These are phyloP conservation scores for Metschnikowia santaceciliae DNA, from an alignment of 805 yeast genomes.

Conservation along the genomic window DNA sequence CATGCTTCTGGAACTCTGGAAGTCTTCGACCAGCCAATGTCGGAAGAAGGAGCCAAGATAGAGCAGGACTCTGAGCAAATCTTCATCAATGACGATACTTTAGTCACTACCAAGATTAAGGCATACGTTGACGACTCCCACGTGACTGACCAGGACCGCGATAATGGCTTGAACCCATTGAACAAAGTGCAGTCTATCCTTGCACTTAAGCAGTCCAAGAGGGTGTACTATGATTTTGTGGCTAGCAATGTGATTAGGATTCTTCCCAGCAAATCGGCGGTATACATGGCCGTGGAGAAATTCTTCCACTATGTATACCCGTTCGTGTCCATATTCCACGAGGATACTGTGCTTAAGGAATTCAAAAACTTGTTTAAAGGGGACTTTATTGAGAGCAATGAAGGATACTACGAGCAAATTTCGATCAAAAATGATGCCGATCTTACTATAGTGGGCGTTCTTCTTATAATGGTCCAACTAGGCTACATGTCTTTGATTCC, in stretches of 20 bases:
- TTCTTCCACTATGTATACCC: conserved; percentile 40
- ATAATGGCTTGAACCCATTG: conserved; percentile 8
- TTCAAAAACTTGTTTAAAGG: conserved; percentile 20
- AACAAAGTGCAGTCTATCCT: conserved; percentile 20
- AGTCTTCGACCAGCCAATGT: not conserved
- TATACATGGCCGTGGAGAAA: conserved; percentile 25
- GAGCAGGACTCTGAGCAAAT: conserved; percentile 13
- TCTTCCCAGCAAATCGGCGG: conserved; percentile 27
- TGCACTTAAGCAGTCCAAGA: conserved; percentile 17
- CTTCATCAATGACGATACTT: conserved; percentile 25
- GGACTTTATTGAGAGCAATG: conserved; percentile 9
- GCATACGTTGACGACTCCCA: conserved; percentile 1
- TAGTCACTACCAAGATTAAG: conserved; percentile 26
- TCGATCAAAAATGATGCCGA: conserved; percentile 29
- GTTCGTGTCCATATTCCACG: conserved; percentile 35
- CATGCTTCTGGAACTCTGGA: not conserved
- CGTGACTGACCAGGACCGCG: conserved; percentile 2
- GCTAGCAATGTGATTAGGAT: conserved; percentile 26
- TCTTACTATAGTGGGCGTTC: conserved; percentile 27
- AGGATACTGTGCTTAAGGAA: conserved; percentile 25
- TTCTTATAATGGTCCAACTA: conserved; percentile 28
- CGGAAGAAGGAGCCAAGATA: not conserved
- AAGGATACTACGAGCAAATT: conserved; percentile 20
- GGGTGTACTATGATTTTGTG: conserved; percentile 26
- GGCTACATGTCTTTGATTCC: conserved; percentile 40